Evolutionary conservation across 78 protist genomes (phyloP).

Genomic region (Mastigamoeba balamuthi): DNA sequence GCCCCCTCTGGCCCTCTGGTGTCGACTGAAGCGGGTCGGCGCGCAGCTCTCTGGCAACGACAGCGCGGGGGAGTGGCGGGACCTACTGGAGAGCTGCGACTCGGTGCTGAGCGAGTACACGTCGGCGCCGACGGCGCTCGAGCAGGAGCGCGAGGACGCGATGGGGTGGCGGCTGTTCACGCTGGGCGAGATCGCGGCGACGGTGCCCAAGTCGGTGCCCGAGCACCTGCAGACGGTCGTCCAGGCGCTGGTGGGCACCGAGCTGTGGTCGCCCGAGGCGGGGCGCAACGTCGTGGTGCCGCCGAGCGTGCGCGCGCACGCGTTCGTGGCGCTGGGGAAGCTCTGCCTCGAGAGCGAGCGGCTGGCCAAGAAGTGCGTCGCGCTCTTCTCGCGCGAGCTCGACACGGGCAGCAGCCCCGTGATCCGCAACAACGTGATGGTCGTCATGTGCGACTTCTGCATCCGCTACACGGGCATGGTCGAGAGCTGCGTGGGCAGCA

Average conservation of each 20-base stretch:
- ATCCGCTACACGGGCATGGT: conserved; percentile 1
- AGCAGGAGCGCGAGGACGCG: neutral
- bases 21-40: too few species aligned
- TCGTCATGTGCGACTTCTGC: conserved; percentile 69
- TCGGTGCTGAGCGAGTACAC: too few species aligned
- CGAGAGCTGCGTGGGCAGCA: conserved; percentile 16
- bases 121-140: too few species aligned
- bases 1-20: too few species aligned
- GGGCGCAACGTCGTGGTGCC: neutral
- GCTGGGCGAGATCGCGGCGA: conserved; percentile 44
- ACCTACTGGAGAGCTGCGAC: too few species aligned
- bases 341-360: conserved; percentile 44
- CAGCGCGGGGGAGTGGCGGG: too few species aligned
- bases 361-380: conserved; percentile 43
- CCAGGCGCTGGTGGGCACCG: conserved; percentile 43
- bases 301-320: conserved; percentile 38
- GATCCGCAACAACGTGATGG: conserved; percentile 60
- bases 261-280: neutral
- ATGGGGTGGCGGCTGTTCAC: conserved; percentile 20
- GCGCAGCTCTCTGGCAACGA: too few species aligned
- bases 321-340: conserved; percentile 56
- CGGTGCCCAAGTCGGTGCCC: conserved; percentile 10
- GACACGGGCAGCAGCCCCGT: conserved; percentile 33
- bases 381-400: conserved; percentile 52
- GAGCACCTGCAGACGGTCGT: conserved; percentile 11